Evolutionary conservation across 352 stramenopile genomes (phyloP).

Genomic region (Halophytophthora batemanensis): DNA sequence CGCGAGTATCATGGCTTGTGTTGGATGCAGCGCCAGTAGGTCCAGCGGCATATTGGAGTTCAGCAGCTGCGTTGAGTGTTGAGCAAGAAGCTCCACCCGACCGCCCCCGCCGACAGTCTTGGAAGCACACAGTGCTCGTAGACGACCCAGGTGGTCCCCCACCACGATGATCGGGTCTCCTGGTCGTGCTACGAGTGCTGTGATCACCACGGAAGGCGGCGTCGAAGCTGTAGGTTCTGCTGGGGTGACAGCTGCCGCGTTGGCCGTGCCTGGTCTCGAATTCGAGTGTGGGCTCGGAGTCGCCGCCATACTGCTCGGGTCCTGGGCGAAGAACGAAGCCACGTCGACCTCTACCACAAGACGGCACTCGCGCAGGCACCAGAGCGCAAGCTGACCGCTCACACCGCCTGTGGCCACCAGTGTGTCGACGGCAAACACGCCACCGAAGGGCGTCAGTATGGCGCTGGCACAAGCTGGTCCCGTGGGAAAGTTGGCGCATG

Average conservation of each 20-base stretch:
- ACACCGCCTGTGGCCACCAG: conserved; percentile 52
- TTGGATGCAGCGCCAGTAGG: conserved; percentile 55
- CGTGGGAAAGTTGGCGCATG: conserved; percentile 49
- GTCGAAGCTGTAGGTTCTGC: not conserved
- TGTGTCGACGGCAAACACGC: conserved; percentile 37
- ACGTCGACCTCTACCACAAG: conserved; percentile 38
- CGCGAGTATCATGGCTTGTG: conserved; percentile 46
- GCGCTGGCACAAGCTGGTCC: conserved; percentile 44
- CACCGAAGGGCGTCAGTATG: conserved; percentile 53
- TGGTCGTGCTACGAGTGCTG: conserved; percentile 37
- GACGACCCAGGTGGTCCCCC: conserved; percentile 50
- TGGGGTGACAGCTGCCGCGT: not conserved
- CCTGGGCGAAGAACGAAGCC: conserved; percentile 34
- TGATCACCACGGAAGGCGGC: conserved; percentile 32
- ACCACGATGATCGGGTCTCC: conserved; percentile 61
- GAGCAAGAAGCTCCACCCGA: conserved; percentile 53
- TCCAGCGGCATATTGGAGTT: conserved; percentile 32
- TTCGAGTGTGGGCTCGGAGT: not conserved
- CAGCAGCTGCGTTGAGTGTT: conserved; percentile 58
- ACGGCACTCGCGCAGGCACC: conserved; percentile 47
- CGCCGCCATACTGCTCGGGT: conserved; percentile 6
- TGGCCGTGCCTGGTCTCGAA: conserved; percentile 18
- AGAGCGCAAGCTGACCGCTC: conserved; percentile 46
- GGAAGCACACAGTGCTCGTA: conserved; percentile 53
- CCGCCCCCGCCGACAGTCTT: conserved; percentile 46